Base-by-base conservation (phyloP, 768 basidiomycete species). In the Termitomyces sp. region DNA sequence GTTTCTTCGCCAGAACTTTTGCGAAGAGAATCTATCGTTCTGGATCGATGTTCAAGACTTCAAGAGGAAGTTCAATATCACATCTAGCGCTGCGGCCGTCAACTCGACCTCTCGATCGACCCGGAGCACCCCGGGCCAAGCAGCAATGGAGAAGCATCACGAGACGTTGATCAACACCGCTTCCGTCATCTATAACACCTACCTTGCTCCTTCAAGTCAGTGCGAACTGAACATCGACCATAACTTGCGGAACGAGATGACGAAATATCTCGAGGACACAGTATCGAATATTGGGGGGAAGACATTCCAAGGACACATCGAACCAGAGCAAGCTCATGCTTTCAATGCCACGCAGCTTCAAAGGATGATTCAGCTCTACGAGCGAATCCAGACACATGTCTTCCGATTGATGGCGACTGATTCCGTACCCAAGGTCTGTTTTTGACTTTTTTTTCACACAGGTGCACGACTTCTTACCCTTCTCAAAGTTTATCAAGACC, bases 171-270 rank as follows among this genome's bases (percentile, higher is more conserved):
- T 98, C 63, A 88, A 90, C 61, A 94, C 93, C 54, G 95, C 97
- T 7, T 94, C 96, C 61, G 82, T 87, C 51, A 97, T 94, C 60
- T 95, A 93, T 76, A 88, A 91, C 76, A 94, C 84, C 49, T 99
- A 98, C 66, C 85, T 99, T 22, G 97, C 96, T 0, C 95, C 94
- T 1, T 91, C 94, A 27, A 95, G 93, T 68, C 90, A 88, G 56
- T 92, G 89, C 73, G 97, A 98, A 73, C 82, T 99, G 57, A 99
- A 99, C 73, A 99, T 99, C 61, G 97, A 99, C 67, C 97, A 99
- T 68, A 91, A 89, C 36, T 77, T 99, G 36, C 87, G 97, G 58
- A 94, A 93, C 61, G 97, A 98, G 71, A 79, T 99, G 50, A 89
- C 92, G 55, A 89, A 86, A 61, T 98, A 98, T 68, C 80, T 99